Conservation (phyloP, 2,329 filamentous ascomycete genomes). For the Didymella segeticola region DNA sequence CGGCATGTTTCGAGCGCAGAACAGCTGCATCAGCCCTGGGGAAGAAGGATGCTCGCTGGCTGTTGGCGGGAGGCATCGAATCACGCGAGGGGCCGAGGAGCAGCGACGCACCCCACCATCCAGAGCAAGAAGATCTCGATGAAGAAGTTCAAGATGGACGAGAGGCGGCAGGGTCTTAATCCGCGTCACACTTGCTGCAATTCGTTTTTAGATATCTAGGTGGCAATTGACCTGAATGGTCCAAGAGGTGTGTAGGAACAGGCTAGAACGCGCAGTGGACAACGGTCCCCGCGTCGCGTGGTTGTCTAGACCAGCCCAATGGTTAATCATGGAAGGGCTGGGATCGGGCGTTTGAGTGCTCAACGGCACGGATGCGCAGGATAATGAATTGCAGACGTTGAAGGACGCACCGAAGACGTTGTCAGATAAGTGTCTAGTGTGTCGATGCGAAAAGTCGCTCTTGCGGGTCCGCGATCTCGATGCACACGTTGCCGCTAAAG, state of each 20-base stretch:
- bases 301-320: slow-evolving; percentile 10
- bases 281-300: slow-evolving; percentile 15
- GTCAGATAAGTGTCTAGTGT: neutral
- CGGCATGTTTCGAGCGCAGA: slow-evolving; percentile 26
- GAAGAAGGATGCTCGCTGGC: slow-evolving; percentile 30
- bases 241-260: neutral
- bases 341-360: neutral
- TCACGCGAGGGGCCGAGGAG: neutral
- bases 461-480: slow-evolving; percentile 17
- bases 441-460: slow-evolving; percentile 10
- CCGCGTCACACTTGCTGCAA: too few relatives aligned
- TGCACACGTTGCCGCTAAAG: neutral
- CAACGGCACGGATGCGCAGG: neutral
- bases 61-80: slow-evolving; percentile 20
- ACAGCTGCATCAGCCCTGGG: slow-evolving; percentile 37
- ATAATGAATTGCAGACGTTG: neutral
- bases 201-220: neutral
- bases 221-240: neutral
- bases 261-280: neutral
- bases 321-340: neutral
- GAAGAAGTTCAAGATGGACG: neutral
- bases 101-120: slow-evolving; percentile 4
- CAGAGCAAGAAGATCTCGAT: slow-evolving; percentile 3
- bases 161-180: neutral
- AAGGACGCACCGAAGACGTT: neutral